Evolutionary conservation across 2,329 filamentous ascomycete species (phyloP).

Genomic region (Apiospora aurea): DNA sequence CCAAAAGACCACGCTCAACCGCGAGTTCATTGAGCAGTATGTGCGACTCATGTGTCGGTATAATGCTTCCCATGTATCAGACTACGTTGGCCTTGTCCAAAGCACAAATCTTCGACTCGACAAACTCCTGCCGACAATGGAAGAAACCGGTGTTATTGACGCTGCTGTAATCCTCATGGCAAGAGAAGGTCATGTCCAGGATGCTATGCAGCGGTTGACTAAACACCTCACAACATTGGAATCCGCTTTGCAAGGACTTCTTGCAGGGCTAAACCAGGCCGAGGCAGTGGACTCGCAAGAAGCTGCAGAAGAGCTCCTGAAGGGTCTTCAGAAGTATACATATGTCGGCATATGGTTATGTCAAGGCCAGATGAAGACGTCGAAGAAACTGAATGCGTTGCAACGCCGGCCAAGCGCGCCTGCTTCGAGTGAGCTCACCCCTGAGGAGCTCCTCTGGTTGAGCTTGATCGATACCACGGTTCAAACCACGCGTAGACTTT

Average conservation of each 20-base stretch:
- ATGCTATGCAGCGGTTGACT: slow-evolving; percentile 86
- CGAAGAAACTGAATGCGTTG: slow-evolving; percentile 52
- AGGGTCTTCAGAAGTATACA: slow-evolving; percentile 84
- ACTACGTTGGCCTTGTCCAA: slow-evolving; percentile 80
- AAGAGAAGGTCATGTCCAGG: slow-evolving; percentile 80
- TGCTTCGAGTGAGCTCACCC: slow-evolving; percentile 52
- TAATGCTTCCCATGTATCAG: slow-evolving; percentile 80
- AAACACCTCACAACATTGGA: slow-evolving; percentile 82
- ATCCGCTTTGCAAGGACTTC: slow-evolving; percentile 76
- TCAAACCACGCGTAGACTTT: slow-evolving; percentile 67
- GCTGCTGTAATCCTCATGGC: slow-evolving; percentile 92
- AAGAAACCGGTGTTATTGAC: slow-evolving; percentile 88
- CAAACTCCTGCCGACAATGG: slow-evolving; percentile 83
- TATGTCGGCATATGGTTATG: slow-evolving; percentile 97
- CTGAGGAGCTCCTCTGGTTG: slow-evolving; percentile 66
- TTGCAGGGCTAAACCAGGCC: slow-evolving; percentile 65
- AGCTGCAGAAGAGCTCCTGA: slow-evolving; percentile 75
- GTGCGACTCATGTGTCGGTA: slow-evolving; percentile 91
- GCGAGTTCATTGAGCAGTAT: slow-evolving; percentile 80
- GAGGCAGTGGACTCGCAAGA: slow-evolving; percentile 60
- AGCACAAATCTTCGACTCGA: slow-evolving; percentile 81
- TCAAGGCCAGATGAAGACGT: slow-evolving; percentile 78
- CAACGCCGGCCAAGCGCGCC: slow-evolving; percentile 59
- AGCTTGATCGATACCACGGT: slow-evolving; percentile 67
- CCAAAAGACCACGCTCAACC: slow-evolving; percentile 49